Evolutionary conservation across 2,329 filamentous ascomycete species (phyloP), one percentile per base, ranked within the genome.

Genomic region (Exserohilum turcica): DNA sequence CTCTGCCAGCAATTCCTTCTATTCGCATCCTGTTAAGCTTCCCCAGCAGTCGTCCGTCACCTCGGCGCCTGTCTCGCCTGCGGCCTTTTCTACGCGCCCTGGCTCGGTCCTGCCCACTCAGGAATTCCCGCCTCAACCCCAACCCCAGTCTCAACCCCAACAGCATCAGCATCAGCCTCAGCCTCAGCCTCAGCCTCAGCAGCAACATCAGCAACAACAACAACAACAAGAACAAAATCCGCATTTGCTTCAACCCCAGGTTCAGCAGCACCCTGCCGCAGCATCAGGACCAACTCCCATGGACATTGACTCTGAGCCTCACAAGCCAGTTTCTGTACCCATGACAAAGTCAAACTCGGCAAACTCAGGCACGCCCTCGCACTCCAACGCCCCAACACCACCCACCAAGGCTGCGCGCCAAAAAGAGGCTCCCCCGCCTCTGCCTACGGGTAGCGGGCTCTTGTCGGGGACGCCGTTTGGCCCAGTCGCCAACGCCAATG

Each of bases 371-470:
- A 74, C 66, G 52, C 75, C 77, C 35, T 76, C 78, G 16, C 77
- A 80, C 45, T 76, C 76, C 5, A 82, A 80, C 28, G 79, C 79
- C 6, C 77, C 79, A 2, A 79, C 80, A 19, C 82, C 83, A 4
- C 78, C 81, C 53, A 74, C 81, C n/a, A 86, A 86, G 59, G 78
- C 82, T 13, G 65, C 72, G 15, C 80, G 81, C 37, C 73, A 78
- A 32, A 85, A 86, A 59, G 83, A 86, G 51, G 73, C 79, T 8
- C 80, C 82, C 1, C 80, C 83, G 18, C 80, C 84, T 3, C 74
- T 86, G 33, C 83, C 84, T 5, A 78, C 82, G 36, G 86, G 86
- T 15, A 87, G 84, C 45, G 87, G 87, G 8, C 75, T 89, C 9
- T 78, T 88, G 10, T 84, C 84, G 31, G 85, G 82, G 56, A 82